phyloP scores from a whole-genome alignment of 1,139 yeast genomes.

The Candida pseudoviswanathii region DNA sequence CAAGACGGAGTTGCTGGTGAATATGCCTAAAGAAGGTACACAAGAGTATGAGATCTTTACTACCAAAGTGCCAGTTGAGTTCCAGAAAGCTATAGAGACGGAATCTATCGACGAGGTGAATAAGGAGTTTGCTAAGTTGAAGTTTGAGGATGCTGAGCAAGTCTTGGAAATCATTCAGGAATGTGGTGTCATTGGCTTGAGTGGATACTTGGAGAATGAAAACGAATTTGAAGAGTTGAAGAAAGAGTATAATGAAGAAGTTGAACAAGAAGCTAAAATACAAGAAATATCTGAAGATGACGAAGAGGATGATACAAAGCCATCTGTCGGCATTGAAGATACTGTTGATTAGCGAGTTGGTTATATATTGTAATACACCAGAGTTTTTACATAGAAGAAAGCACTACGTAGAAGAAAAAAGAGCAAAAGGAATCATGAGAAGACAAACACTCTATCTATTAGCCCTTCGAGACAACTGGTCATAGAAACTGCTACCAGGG shows the following conservation, averaged over 20 bases:
- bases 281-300: constrained; percentile 8
- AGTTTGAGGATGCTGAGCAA: constrained; percentile 78
- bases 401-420: background rate
- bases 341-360: constrained; percentile 24
- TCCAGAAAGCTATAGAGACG: constrained; percentile 78
- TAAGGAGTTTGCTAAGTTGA: constrained; percentile 75
- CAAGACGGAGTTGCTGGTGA: constrained; percentile 70
- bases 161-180: constrained; percentile 74
- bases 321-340: constrained; percentile 22
- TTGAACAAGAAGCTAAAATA: constrained; percentile 20
- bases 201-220: constrained; percentile 75
- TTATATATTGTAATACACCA: background rate
- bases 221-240: constrained; percentile 67
- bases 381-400: background rate
- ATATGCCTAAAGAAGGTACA: constrained; percentile 61
- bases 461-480: constrained; percentile 40
- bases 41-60: constrained; percentile 58
- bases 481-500: constrained; percentile 32
- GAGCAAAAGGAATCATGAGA: background rate
- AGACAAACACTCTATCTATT: constrained; percentile 18
- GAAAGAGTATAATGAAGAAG: constrained; percentile 39
- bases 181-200: constrained; percentile 83
- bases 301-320: constrained; percentile 9
- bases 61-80: constrained; percentile 56
- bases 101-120: constrained; percentile 78